Conservation (phyloP, 73 alveolate genomes). For the Vitrella brassicaformis region DNA sequence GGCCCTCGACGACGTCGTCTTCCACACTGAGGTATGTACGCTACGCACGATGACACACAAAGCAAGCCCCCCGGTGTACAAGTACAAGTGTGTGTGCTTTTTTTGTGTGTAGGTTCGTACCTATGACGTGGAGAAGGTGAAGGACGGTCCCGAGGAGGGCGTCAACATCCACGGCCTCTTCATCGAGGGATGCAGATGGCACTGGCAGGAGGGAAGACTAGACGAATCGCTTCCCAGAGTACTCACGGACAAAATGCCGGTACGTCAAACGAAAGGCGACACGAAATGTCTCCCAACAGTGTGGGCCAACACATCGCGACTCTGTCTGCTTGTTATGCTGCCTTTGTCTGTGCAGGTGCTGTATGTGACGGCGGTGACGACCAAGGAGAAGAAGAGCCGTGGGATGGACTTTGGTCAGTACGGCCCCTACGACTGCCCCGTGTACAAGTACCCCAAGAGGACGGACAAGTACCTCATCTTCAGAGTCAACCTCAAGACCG, state of each 20-base stretch:
- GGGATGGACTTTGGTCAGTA: constrained; percentile 45
- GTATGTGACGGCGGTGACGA: constrained; percentile 60
- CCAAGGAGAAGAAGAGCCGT: constrained; percentile 42
- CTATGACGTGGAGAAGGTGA: constrained; percentile 54
- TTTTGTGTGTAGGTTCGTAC: not conserved
- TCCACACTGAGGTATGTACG: constrained; percentile 57
- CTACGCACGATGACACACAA: not conserved
- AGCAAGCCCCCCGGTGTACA: not conserved
- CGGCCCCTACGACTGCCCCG: constrained; percentile 73
- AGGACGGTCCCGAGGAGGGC: constrained; percentile 72
- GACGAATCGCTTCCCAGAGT: constrained; percentile 80
- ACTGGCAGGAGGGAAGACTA: constrained; percentile 72
- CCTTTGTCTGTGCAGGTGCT: too few relatives aligned
- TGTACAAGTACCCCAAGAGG: constrained; percentile 86
- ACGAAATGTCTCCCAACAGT: too few relatives aligned
- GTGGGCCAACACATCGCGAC: too few relatives aligned
- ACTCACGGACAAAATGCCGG: constrained; percentile 68
- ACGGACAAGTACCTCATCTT: constrained; percentile 83
- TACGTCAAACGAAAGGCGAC: too few relatives aligned
- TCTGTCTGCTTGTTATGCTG: too few relatives aligned
- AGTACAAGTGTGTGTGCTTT: not conserved
- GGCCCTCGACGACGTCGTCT: constrained; percentile 83
- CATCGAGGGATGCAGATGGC: constrained; percentile 96
- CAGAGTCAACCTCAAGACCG: constrained; percentile 87
- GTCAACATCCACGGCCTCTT: constrained; percentile 86